These are phyloP conservation scores for Fusarium graminum DNA, from an alignment of 2,329 filamentous ascomycete species.

Conservation along the genomic window DNA sequence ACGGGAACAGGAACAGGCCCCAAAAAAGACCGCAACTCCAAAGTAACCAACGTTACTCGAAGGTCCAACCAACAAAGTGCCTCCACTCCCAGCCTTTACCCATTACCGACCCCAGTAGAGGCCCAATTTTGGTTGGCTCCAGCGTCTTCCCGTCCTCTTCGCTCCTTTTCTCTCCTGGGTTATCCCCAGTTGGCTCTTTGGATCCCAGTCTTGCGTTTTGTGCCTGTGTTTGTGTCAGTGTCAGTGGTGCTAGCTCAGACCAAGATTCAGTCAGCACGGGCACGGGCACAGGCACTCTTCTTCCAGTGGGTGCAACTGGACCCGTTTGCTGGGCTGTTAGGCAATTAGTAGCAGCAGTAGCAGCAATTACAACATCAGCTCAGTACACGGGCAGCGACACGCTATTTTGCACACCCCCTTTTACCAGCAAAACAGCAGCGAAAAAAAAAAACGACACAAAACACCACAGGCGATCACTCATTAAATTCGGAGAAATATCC, in stretches of 20 bases:
- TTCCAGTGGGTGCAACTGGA: conserved; percentile 6
- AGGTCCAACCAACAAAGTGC: conserved; percentile 12
- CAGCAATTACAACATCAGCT: conserved; percentile 9
- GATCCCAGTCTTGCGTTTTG: conserved; percentile 14
- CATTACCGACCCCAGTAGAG: not conserved
- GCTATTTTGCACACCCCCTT: conserved; percentile 24
- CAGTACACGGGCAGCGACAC: conserved; percentile 1
- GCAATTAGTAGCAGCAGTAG: not conserved
- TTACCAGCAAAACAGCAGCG: conserved; percentile 9
- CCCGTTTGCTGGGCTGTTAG: not conserved
- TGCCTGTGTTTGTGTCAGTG: conserved; percentile 1
- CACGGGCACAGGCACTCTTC: conserved; percentile 23
- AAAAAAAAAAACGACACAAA: conserved; percentile 25
- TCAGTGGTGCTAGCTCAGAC: conserved; percentile 20
- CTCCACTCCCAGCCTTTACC: conserved; percentile 8
- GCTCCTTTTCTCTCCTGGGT: conserved; percentile 32
- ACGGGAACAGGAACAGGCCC: conserved; percentile 15
- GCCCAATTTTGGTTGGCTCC: conserved; percentile 23
- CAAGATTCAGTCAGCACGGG: conserved; percentile 20
- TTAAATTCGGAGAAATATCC: conserved; percentile 45
- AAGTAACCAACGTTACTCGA: conserved; percentile 25
- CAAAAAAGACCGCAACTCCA: conserved; percentile 31
- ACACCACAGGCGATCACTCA: conserved; percentile 40
- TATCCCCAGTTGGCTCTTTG: conserved; percentile 10
- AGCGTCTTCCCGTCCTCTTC: conserved; percentile 31